Percentiles rank a stretch among this genome's conserved stretches.
These are phyloP conservation scores for Amaranthus hypochondriacus DNA, from an alignment of 148 eudicot species.

Conservation along the genomic window DNA sequence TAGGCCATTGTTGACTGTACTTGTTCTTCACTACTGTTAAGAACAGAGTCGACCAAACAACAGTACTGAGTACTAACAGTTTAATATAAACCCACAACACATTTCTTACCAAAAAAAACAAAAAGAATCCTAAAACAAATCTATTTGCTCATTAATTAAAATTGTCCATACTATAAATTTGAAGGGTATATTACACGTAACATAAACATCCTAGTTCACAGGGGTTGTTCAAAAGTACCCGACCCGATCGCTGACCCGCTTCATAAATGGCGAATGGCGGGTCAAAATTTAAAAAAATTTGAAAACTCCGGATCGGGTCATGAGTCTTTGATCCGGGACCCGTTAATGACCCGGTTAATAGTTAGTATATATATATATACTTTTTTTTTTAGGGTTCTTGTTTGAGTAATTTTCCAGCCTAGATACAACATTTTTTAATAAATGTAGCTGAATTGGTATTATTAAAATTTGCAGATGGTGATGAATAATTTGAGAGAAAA, in stretches of 20 bases:
- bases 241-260: too few relatives aligned
- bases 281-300: too few relatives aligned
- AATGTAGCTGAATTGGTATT: neutral
- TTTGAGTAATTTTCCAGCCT: too few relatives aligned
- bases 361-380: too few relatives aligned
- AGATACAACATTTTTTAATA: neutral
- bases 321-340: too few relatives aligned
- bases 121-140: neutral
- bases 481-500: conserved; percentile 56
- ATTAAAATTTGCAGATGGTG: conserved; percentile 42
- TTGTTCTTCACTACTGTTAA: neutral
- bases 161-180: too few relatives aligned
- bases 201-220: conserved; percentile 6
- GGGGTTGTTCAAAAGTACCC: neutral
- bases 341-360: too few relatives aligned
- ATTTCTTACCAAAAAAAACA: neutral
- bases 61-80: conserved; percentile 11
- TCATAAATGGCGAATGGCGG: too few relatives aligned
- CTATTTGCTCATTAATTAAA: neutral
- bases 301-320: too few relatives aligned
- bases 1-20: conserved; percentile 22
- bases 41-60: conserved; percentile 29
- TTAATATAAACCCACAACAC: neutral
- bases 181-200: too few relatives aligned
- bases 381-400: too few relatives aligned